Evolutionary conservation across 768 basidiomycete species (phyloP).

Genomic region (Amyloporia xantha): DNA sequence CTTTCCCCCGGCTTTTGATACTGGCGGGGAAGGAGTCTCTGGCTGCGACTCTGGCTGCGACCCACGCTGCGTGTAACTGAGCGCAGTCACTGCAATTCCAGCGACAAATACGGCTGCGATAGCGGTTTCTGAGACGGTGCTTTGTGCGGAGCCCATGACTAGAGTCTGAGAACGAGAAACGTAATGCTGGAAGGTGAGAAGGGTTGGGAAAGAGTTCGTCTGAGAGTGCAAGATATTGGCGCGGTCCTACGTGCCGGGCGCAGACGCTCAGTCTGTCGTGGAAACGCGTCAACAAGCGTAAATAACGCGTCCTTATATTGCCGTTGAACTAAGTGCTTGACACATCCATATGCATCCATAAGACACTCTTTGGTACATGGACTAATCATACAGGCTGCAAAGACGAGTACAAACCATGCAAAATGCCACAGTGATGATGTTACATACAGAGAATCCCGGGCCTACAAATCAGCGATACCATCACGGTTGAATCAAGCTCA

Average conservation of each 20-base stretch:
- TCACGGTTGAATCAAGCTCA: background rate
- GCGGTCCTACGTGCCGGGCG: background rate
- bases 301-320: background rate
- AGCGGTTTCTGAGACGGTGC: conserved; percentile 9
- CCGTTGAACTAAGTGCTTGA: too few species aligned
- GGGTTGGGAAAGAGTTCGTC: background rate
- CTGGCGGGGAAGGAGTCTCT: conserved; percentile 3
- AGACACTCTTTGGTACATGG: too few species aligned
- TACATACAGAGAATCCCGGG: background rate
- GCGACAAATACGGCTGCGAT: conserved; percentile 15
- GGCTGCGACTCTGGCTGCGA: conserved; percentile 13
- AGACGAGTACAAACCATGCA: too few species aligned
- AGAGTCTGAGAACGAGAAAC: background rate
- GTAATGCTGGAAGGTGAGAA: background rate
- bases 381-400: too few species aligned
- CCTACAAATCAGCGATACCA: background rate
- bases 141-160: conserved; percentile 18
- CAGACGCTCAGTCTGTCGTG: background rate
- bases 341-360: too few species aligned
- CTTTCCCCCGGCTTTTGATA: conserved; percentile 11
- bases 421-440: too few species aligned
- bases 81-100: conserved; percentile 10
- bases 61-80: conserved; percentile 19
- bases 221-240: background rate
- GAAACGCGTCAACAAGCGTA: background rate